These are phyloP conservation scores for Scheffersomyces stipitis DNA, from an alignment of 805 yeast species.

Conservation along the genomic window DNA sequence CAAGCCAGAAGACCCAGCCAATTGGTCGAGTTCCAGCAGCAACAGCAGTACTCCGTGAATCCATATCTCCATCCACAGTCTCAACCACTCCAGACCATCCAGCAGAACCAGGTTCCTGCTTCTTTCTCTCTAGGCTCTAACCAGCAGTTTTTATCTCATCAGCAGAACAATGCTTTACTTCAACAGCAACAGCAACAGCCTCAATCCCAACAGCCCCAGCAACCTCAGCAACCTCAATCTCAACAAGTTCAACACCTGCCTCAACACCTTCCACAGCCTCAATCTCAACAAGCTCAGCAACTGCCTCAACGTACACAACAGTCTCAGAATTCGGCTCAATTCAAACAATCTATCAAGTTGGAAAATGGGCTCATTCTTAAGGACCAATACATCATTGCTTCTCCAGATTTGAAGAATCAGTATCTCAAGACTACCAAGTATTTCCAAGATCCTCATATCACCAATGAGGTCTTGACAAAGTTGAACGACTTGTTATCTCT, in stretches of 20 bases:
- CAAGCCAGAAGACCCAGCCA: conserved; percentile 45
- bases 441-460: conserved; percentile 41
- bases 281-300: conserved; percentile 3
- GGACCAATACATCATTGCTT: conserved; percentile 57
- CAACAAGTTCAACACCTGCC: conserved; percentile 6
- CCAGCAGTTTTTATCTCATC: conserved; percentile 9
- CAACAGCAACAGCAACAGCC: conserved; percentile 5
- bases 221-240: conserved; percentile 10
- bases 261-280: conserved; percentile 3
- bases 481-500: conserved; percentile 26
- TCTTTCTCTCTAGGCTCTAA: conserved; percentile 5
- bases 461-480: conserved; percentile 24
- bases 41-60: not conserved
- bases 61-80: conserved; percentile 1
- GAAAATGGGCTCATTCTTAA: conserved; percentile 65
- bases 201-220: conserved; percentile 12
- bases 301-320: conserved; percentile 1
- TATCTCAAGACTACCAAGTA: conserved; percentile 53
- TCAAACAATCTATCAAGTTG: conserved; percentile 32
- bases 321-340: conserved; percentile 1
- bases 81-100: conserved; percentile 8
- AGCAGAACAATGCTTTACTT: conserved; percentile 4
- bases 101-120: conserved; percentile 4
- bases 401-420: conserved; percentile 52
- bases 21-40: conserved; percentile 29